Conservation (phyloP, 768 basidiomycete genomes). For the Kwoniella sp. region DNA sequence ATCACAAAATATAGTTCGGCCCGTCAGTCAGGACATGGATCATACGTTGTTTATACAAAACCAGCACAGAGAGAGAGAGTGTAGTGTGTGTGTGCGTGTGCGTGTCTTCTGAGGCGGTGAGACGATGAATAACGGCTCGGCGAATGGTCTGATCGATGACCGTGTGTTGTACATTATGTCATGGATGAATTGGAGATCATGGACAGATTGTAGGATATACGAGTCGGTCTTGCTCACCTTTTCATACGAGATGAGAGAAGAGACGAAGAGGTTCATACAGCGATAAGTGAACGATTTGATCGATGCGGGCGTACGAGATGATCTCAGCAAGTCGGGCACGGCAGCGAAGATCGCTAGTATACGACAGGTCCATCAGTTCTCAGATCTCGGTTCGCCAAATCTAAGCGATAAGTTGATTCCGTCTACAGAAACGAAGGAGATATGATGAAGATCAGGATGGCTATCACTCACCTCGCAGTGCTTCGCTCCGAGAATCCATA, state of each 20-base stretch:
- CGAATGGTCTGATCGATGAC: no score
- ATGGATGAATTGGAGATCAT: background rate
- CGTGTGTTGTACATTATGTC: background rate
- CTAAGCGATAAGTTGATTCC: background rate
- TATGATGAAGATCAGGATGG: no score
- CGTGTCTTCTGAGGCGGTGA: no score
- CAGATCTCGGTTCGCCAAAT: background rate
- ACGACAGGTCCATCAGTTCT: conserved; percentile 7
- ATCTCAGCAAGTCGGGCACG: conserved; percentile 57
- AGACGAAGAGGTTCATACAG: conserved; percentile 60
- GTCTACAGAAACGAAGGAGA: background rate
- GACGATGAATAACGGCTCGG: no score
- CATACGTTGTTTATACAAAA: no score
- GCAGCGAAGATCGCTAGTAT: conserved; percentile 61
- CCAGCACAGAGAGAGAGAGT: no score
- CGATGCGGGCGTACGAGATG: conserved; percentile 30
- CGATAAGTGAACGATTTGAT: conserved; percentile 44
- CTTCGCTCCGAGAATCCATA: conserved; percentile 55
- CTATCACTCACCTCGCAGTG: conserved; percentile 59
- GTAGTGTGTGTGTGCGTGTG: no score
- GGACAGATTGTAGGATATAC: no score
- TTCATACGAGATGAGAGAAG: conserved; percentile 62
- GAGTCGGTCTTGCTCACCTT: conserved; percentile 57
- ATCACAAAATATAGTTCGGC: no score
- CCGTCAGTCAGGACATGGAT: no score